Conservation (phyloP, 305 asterid genomes). For the Fraxinus dipetala region DNA sequence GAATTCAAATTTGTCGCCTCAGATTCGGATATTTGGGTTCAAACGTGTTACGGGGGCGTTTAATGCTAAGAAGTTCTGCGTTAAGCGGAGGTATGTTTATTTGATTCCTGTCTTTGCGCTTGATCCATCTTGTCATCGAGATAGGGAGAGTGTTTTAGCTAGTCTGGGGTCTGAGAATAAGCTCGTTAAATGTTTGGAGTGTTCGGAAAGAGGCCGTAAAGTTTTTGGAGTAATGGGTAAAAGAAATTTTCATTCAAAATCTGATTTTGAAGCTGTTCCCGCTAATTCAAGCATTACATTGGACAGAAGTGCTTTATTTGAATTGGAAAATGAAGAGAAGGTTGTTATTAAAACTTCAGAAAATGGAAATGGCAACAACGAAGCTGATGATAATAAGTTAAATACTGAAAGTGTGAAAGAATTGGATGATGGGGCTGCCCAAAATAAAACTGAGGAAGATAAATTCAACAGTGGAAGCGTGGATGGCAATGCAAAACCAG, state of each 20-base stretch:
- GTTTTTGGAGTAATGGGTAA: conserved; percentile 71
- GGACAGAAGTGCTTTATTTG: conserved; percentile 23
- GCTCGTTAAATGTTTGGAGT: conserved; percentile 71
- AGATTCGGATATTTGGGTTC: conserved; percentile 77
- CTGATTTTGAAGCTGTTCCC: conserved; percentile 19
- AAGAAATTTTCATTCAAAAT: conserved; percentile 31
- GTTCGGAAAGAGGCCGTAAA: conserved; percentile 89
- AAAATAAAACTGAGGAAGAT: conserved; percentile 27
- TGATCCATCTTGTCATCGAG: conserved; percentile 72
- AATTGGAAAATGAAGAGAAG: not conserved
- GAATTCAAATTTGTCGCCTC: conserved; percentile 55
- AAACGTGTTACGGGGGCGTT: conserved; percentile 69
- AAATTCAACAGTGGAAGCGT: conserved; percentile 23
- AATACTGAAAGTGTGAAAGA: conserved; percentile 20
- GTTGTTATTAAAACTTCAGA: conserved; percentile 19
- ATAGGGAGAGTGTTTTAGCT: conserved; percentile 81
- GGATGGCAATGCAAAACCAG: conserved; percentile 17
- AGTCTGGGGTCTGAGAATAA: conserved; percentile 72
- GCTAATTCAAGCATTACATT: conserved; percentile 17
- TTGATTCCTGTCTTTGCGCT: conserved; percentile 82
- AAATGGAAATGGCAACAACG: conserved; percentile 12
- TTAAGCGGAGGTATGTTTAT: conserved; percentile 81
- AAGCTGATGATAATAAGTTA: conserved; percentile 7
- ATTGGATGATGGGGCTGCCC: conserved; percentile 24
- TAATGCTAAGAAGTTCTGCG: conserved; percentile 89